Conservation (phyloP, 129 eudicot species). For the Escallonia rubra region DNA sequence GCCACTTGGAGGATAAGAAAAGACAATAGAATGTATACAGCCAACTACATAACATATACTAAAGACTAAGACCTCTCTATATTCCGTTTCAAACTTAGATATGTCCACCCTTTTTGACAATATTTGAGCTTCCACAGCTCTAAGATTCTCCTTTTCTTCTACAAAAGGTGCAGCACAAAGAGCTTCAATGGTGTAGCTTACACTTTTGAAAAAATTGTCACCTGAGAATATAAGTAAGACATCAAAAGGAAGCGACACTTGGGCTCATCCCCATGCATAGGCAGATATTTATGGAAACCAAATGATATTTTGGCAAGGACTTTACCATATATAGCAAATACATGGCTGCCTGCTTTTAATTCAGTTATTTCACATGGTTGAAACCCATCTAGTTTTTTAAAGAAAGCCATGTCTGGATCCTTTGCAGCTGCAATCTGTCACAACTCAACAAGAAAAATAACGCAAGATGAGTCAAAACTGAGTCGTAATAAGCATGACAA, state of each 20-base stretch:
- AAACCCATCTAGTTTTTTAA: conserved; percentile 87
- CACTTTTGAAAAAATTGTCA: conserved; percentile 93
- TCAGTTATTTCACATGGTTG: conserved; percentile 94
- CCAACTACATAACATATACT: background rate
- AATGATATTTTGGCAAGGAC: background rate
- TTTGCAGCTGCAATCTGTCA: conserved; percentile 65
- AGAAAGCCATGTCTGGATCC: conserved; percentile 86
- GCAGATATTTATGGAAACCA: background rate
- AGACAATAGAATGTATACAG: background rate
- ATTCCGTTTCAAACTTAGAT: conserved; percentile 88
- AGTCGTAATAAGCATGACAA: background rate
- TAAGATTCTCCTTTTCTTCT: conserved; percentile 74
- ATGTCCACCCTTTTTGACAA: conserved; percentile 85
- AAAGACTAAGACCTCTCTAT: conserved; percentile 68
- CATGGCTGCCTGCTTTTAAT: conserved; percentile 80
- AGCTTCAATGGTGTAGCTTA: conserved; percentile 84
- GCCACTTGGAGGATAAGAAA: conserved; percentile 9
- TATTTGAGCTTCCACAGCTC: conserved; percentile 82
- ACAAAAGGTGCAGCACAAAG: conserved; percentile 59
- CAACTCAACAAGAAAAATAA: conserved; percentile 19
- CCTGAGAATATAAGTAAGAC: conserved; percentile 37
- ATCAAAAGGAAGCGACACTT: conserved; percentile 4
- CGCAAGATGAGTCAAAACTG: background rate
- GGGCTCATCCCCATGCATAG: background rate
- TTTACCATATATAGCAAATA: conserved; percentile 91